Base-by-base conservation (phyloP, 2,329 filamentous ascomycete genomes). In the Alternaria postmessia region DNA sequence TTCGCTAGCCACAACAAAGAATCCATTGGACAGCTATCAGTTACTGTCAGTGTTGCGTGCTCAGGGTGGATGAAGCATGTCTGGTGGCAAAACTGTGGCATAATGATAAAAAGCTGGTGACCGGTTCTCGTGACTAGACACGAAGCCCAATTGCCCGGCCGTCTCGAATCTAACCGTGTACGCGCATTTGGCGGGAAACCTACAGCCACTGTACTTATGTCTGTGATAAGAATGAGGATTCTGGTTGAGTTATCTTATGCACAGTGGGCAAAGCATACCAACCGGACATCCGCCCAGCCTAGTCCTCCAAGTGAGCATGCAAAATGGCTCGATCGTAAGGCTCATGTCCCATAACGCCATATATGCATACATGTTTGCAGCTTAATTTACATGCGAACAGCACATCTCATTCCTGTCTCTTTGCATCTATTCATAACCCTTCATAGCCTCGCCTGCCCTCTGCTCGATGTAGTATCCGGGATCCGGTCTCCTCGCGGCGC, bases 391-490 rank as follows among this genome's bases (percentile, higher is more conserved):
- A 18, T 5, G 7, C 14, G 5, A 36, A 12, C 9, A 36, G 1
- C 30, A n/a, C 2, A 12, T 24, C 20, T 12, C 8, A 30, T 30
- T 30, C 11, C 38, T 38, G 6, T 28, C n/a, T 32, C 30, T 7
- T 34, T 9, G 14, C 7, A 24, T 49, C 28, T 62, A 66, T 12
- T 67, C 59, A 41, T 60, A 65, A 9, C 44, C 63, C 52, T 51
- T 61, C 66, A 69, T 69, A 4, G 59, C 69, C 55, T 65, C 64
- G 16, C 59, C 66, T 24, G 67, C 70, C 60, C 71, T 77, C 62
- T 71, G 89, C 85, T 97, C 92, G 61, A 96, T 75, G 71, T 89
- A 94, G 73, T 93, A 97, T 2, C 94, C 94, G 1, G 85, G 83
- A 62, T 94, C 91, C 3, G 93, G 93, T 78, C 85, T 88, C 78